Conservation (phyloP, 331 rosid genomes). For the Pyracantha coccinea region DNA sequence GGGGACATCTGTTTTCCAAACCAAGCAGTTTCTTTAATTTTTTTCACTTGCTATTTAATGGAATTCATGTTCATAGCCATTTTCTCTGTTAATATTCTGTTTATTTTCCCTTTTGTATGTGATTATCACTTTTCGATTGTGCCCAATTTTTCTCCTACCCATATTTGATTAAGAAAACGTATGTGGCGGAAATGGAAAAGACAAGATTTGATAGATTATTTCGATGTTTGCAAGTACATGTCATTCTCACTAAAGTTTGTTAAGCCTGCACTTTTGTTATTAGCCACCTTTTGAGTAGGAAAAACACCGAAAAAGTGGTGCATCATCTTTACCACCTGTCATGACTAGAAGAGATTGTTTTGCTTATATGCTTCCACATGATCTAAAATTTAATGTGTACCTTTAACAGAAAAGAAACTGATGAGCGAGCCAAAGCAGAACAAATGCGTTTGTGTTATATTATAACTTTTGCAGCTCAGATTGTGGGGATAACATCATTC, state of each 20-base stretch:
- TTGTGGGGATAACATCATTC: slow-evolving; percentile 33
- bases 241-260: neutral
- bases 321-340: neutral
- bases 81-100: too few relatives aligned
- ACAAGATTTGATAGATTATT: neutral
- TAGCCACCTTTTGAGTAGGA: neutral
- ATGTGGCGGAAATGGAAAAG: neutral
- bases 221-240: neutral
- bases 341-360: neutral
- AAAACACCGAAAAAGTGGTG: neutral
- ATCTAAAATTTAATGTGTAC: slow-evolving; percentile 1
- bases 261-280: neutral
- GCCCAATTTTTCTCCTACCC: neutral
- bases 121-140: too few relatives aligned
- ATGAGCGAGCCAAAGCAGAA: slow-evolving; percentile 31
- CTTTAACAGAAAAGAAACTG: slow-evolving; percentile 65
- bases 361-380: slow-evolving; percentile 5
- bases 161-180: neutral
- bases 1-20: neutral
- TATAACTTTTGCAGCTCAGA: slow-evolving; percentile 41
- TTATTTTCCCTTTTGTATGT: neutral
- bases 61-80: neutral
- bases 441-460: slow-evolving; percentile 74
- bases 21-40: neutral
- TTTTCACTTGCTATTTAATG: neutral